Conservation (phyloP, 805 yeast genomes). For the Hanseniaspora thailandica region DNA sequence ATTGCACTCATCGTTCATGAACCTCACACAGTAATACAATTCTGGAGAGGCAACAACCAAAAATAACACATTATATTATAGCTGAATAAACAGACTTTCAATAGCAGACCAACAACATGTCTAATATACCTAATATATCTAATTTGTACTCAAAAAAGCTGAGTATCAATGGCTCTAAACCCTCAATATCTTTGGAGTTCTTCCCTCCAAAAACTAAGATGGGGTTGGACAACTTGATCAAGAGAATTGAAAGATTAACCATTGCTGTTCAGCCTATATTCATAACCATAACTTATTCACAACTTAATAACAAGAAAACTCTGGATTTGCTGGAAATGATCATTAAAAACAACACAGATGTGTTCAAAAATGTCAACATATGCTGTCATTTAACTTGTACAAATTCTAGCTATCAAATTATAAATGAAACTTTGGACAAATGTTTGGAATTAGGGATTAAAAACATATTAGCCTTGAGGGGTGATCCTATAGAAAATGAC, state of each 20-base stretch:
- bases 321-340: conserved; percentile 61
- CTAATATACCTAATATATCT: background rate
- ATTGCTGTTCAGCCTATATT: conserved; percentile 77
- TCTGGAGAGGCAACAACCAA: background rate
- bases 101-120: background rate
- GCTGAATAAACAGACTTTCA: background rate
- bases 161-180: conserved; percentile 39
- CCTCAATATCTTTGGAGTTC: conserved; percentile 80
- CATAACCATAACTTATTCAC: conserved; percentile 96
- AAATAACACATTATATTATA: too few species aligned
- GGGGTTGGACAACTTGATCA: conserved; percentile 72
- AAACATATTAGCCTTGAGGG: conserved; percentile 84
- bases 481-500: conserved; percentile 73
- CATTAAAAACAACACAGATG: conserved; percentile 42
- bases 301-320: conserved; percentile 85
- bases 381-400: conserved; percentile 95
- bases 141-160: background rate
- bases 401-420: conserved; percentile 63
- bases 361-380: conserved; percentile 63
- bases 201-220: conserved; percentile 94
- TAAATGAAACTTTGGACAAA: conserved; percentile 63
- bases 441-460: conserved; percentile 72
- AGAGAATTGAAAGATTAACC: conserved; percentile 73
- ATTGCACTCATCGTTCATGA: background rate
- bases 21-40: background rate